Base-by-base conservation (phyloP, 768 basidiomycete species). In the Mycena alexandri region DNA sequence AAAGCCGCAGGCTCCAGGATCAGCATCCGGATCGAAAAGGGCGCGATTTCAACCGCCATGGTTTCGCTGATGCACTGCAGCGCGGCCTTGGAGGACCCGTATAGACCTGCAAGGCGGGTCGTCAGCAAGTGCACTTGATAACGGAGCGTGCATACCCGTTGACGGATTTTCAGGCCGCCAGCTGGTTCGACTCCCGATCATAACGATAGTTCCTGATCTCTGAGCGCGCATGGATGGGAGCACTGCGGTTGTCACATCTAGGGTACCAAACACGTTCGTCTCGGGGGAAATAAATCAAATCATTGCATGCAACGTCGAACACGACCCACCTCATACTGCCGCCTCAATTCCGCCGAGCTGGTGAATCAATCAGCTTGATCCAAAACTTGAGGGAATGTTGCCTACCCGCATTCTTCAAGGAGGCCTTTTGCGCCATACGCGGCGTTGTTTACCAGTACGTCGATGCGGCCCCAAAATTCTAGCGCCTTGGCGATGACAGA, bases 401-500 rank as follows among this genome's bases (percentile, higher is more conserved):
- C 82, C 81, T 64, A 83, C 82, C 81, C 79, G 63, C 74, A 74
- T 68, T 83, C 82, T 68, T 83, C 83, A 25, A 81, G 56, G 11
- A 80, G 54, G 6, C 76, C 76, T 51, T 77, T 76, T 54, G 78
- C 57, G 22, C 79, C 80, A 70, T 74, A 73, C n/a, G 82, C 84
- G 21, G 83, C 84, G 70, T 85, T 85, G 69, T 85, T 85, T 9
- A 84, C 81, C 1, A 77, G 50, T 0, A 85, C 82, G 57, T 85
- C 83, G 57, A 85, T 79, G 25, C 74, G 71, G 16, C 81, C 81
- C 77, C 81, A 84, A 43, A 75, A 73, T 24, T 50, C 64, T 14
- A 78, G 70, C 12, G 83, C 78, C 46, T 79, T 74, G 50, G 77
- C 71, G 17, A 82, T 75, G 34, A 69, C 72, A 5, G 70, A 59